A percentile compares a stretch with the other conserved stretches of the same genome.
phyloP scores from a whole-genome alignment of 1,139 yeast genomes.

The Nadsonia commutata region DNA sequence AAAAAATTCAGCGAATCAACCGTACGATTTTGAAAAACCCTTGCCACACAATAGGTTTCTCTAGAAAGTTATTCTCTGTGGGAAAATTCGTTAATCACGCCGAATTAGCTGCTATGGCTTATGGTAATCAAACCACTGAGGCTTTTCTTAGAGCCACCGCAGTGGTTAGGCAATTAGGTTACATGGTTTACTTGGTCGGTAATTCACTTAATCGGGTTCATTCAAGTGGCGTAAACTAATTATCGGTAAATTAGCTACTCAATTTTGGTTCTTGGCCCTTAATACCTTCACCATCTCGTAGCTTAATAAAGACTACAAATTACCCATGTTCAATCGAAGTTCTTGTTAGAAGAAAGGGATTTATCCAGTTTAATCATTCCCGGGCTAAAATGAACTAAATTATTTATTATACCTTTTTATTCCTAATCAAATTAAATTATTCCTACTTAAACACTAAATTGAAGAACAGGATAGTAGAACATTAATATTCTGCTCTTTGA shows the following conservation, averaged over 20 bases:
- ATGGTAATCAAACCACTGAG: conserved; percentile 60
- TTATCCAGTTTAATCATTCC: too few species aligned
- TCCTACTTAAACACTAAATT: too few species aligned
- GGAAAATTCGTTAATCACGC: conserved; percentile 71
- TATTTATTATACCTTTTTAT: too few species aligned
- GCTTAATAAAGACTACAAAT: conserved; percentile 34
- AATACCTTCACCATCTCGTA: conserved; percentile 46
- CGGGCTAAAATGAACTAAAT: too few species aligned
- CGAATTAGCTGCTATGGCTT: conserved; percentile 53
- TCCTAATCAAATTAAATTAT: too few species aligned
- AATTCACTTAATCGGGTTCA: conserved; percentile 66
- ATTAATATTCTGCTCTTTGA: too few species aligned
- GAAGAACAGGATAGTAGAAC: too few species aligned
- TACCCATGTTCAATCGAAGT: conserved; percentile 24
- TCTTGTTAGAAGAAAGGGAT: conserved; percentile 23
- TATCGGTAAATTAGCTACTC: conserved; percentile 23
- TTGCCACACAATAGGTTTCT: conserved; percentile 48
- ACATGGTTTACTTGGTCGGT: conserved; percentile 57
- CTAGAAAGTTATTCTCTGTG: conserved; percentile 75
- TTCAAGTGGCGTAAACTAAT: conserved; percentile 23
- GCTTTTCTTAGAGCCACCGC: conserved; percentile 43
- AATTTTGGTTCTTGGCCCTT: conserved; percentile 71
- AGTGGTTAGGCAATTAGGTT: conserved; percentile 54
- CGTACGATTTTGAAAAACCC: conserved; percentile 35
- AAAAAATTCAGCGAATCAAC: conserved; percentile 41